Conservation (phyloP, 352 stramenopile species). For the Globisporangium megalacanthum region DNA sequence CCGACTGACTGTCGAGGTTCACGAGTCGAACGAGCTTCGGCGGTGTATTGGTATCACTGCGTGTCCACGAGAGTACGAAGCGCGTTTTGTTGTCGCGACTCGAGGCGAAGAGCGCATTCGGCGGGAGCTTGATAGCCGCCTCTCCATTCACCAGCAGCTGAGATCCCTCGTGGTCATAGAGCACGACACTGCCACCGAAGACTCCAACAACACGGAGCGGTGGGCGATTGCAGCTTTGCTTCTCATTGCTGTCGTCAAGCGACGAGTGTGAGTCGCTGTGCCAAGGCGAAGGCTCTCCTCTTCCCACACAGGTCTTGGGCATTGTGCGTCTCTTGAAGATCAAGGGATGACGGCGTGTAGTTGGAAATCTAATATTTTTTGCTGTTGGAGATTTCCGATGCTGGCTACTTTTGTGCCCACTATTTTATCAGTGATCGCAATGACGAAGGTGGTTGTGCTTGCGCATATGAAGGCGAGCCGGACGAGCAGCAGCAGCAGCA, state of each 20-base stretch:
- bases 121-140: neutral
- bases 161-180: neutral
- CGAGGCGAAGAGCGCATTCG: neutral
- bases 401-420: no score
- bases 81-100: neutral
- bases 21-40: neutral
- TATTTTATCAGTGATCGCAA: neutral
- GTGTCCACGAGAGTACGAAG: conserved; percentile 7
- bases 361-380: no score
- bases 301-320: no score
- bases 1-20: neutral
- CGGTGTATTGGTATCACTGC: neutral
- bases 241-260: neutral
- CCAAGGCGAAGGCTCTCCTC: no score
- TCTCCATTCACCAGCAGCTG: neutral
- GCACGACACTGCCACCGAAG: conserved; percentile 1
- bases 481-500: conserved; percentile 11
- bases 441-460: conserved; percentile 43
- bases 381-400: no score
- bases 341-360: no score
- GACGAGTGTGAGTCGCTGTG: neutral
- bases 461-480: conserved; percentile 67
- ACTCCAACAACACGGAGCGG: neutral
- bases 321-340: no score
- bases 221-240: neutral